Evolutionary conservation across 345 rosid species (phyloP).

Genomic region (Gossypium anomalum): DNA sequence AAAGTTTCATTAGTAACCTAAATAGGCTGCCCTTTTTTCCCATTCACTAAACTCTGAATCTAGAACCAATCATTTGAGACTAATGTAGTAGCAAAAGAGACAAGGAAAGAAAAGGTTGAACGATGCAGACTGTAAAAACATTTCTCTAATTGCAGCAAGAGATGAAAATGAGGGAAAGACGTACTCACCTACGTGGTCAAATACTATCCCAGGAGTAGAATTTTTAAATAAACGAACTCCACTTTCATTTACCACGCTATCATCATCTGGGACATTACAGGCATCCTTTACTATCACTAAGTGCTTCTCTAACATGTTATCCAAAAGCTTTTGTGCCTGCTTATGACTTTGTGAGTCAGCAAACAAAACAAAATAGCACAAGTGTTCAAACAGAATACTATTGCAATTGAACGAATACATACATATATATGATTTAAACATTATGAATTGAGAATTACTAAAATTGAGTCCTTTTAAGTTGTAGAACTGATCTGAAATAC

Average conservation of each 20-base stretch:
- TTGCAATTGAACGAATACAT: not conserved
- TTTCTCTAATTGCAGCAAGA: not conserved
- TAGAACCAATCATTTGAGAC: not conserved
- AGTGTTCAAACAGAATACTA: not conserved
- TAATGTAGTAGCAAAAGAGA: not conserved
- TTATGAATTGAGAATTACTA: not conserved
- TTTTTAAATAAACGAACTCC: conserved; percentile 68
- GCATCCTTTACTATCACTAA: conserved; percentile 45
- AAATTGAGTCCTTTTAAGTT: not conserved
- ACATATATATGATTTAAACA: not conserved
- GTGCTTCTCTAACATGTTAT: conserved; percentile 57
- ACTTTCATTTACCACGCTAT: conserved; percentile 30
- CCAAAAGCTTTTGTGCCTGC: conserved; percentile 83
- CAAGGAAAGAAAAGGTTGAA: not conserved
- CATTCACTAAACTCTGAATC: not conserved
- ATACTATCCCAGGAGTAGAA: conserved; percentile 62
- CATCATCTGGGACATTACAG: conserved; percentile 21
- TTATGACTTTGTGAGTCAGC: not conserved
- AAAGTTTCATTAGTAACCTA: not conserved
- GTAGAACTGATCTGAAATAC: not conserved
- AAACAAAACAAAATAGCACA: not conserved
- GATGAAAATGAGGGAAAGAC: not conserved
- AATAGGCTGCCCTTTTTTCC: not conserved
- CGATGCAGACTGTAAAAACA: not conserved
- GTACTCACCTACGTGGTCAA: conserved; percentile 56